Percentiles rank a stretch among this genome's conserved stretches.
Conservation (phyloP, 805 yeast species). For the Komagataella mondaviorum region DNA sequence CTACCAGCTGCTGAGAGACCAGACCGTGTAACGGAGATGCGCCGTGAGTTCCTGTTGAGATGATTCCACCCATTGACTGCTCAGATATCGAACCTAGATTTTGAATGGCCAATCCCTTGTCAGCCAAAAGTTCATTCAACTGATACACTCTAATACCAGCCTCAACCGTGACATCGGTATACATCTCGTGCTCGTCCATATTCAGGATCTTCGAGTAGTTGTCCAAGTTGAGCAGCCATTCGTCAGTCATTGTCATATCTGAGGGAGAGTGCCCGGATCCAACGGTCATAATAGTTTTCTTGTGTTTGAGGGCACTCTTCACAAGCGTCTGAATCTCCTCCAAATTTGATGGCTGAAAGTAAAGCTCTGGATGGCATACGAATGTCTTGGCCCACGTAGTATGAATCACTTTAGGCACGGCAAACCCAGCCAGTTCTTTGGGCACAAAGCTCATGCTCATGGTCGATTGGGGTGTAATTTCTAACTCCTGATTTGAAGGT, state of each 20-base stretch:
- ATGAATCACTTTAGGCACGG: conserved; percentile 33
- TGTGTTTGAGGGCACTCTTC: conserved; percentile 40
- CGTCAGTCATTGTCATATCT: conserved; percentile 73
- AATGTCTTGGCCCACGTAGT: conserved; percentile 90
- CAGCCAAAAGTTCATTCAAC: conserved; percentile 52
- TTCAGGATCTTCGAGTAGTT: conserved; percentile 44
- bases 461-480: neutral
- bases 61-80: conserved; percentile 90
- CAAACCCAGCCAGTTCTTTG: conserved; percentile 11
- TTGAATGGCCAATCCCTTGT: conserved; percentile 67
- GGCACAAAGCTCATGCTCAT: conserved; percentile 11
- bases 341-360: conserved; percentile 60
- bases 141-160: conserved; percentile 79
- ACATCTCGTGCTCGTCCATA: conserved; percentile 34
- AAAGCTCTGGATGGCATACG: conserved; percentile 58
- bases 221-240: conserved; percentile 84
- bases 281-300: conserved; percentile 64
- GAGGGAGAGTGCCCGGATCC: conserved; percentile 97
- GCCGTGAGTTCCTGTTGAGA: conserved; percentile 95
- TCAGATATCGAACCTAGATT: conserved; percentile 89
- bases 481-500: neutral
- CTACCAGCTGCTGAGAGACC: conserved; percentile 77
- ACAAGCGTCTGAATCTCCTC: conserved; percentile 64
- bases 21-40: conserved; percentile 88
- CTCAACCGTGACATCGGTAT: conserved; percentile 85